Evolutionary conservation across 2,329 filamentous ascomycete species (phyloP).

Genomic region (Decorospora gaudefroyi): DNA sequence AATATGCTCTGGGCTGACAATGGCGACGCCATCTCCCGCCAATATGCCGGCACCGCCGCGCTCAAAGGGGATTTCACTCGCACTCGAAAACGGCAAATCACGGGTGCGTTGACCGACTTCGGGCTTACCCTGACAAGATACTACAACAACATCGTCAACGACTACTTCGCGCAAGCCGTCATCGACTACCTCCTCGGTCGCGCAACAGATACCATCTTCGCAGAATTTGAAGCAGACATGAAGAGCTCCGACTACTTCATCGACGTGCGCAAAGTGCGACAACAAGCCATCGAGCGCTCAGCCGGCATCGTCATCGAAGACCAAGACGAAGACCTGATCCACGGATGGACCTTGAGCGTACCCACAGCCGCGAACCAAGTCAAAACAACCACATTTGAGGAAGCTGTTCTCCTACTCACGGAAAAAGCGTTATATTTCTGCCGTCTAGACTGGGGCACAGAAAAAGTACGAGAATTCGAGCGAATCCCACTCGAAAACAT

Average conservation of each 20-base stretch:
- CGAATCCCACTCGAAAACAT: constrained; percentile 77
- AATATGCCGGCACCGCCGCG: constrained; percentile 93
- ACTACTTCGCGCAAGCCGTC: constrained; percentile 93
- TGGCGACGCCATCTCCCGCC: constrained; percentile 90
- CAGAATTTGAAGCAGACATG: constrained; percentile 92
- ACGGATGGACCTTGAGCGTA: constrained; percentile 85
- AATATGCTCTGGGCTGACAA: constrained; percentile 98
- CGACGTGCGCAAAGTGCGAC: constrained; percentile 79
- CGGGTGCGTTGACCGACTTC: constrained; percentile 88
- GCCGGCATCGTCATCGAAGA: constrained; percentile 76
- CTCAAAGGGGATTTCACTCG: constrained; percentile 97
- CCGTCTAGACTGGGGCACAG: constrained; percentile 90
- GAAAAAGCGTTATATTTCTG: constrained; percentile 85
- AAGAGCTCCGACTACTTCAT: constrained; percentile 91
- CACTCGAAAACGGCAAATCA: constrained; percentile 86
- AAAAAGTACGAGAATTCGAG: constrained; percentile 93
- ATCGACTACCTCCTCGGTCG: constrained; percentile 95
- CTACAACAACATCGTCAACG: constrained; percentile 89
- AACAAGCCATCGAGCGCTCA: constrained; percentile 87
- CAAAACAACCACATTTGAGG: constrained; percentile 75
- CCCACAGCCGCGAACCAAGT: constrained; percentile 71
- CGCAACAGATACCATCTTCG: constrained; percentile 81
- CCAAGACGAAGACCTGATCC: constrained; percentile 82
- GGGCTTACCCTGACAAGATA: constrained; percentile 82
- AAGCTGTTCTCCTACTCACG: constrained; percentile 85